Evolutionary conservation across 768 basidiomycete species (phyloP).

Genomic region (Lentinula edodes): DNA sequence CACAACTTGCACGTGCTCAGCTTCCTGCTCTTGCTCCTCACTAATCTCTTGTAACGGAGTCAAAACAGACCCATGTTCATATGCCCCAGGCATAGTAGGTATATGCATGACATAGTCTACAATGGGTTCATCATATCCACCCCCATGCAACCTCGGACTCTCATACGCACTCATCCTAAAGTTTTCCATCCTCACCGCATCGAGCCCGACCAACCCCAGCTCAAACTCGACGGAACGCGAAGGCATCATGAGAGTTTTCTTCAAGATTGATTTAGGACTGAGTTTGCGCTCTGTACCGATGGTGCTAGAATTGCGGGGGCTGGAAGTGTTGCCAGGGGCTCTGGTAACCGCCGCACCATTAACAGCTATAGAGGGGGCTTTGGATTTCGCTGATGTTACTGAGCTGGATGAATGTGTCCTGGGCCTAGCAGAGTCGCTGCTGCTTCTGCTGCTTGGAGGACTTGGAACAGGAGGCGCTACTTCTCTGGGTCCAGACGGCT

Average conservation of each 20-base stretch:
- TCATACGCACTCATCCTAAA: background rate
- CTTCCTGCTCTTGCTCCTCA: background rate
- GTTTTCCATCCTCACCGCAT: slow-evolving; percentile 5
- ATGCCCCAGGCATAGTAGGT: slow-evolving; percentile 1
- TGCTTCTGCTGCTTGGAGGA: background rate
- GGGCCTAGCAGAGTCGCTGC: background rate
- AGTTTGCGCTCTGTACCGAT: background rate
- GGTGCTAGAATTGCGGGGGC: background rate
- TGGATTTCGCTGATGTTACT: background rate
- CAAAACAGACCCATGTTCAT: slow-evolving; percentile 1
- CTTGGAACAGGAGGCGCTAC: background rate
- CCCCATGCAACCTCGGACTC: background rate
- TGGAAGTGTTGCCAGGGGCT: background rate
- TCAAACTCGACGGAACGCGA: slow-evolving; percentile 5
- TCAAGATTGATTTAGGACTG: background rate
- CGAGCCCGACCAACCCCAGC: slow-evolving; percentile 2
- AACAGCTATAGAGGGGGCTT: background rate
- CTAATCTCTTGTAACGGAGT: background rate
- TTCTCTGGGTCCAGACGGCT: background rate
- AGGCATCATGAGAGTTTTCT: background rate
- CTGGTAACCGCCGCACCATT: background rate
- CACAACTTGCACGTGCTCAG: background rate
- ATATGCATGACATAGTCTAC: background rate
- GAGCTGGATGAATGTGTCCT: background rate
- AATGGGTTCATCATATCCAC: background rate